Conservation (phyloP, 2,329 filamentous ascomycete genomes). For the Penicillium thymicola region DNA sequence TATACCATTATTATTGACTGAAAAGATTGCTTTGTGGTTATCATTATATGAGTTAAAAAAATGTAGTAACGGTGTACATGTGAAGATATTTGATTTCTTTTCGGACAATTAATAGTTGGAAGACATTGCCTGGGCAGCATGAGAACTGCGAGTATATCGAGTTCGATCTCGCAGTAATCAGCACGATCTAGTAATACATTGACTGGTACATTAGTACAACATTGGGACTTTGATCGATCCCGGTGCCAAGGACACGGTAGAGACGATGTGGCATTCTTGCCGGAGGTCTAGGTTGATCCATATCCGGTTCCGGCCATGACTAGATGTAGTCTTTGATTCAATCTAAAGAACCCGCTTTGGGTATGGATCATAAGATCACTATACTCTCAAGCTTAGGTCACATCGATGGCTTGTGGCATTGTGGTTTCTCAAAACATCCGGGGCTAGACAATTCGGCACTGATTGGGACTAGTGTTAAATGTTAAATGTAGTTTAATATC, state of each 20-base stretch:
- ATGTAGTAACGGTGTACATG: not conserved
- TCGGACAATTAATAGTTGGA: not conserved
- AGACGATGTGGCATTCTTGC: not conserved
- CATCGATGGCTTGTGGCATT: constrained; percentile 1
- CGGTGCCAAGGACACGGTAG: not conserved
- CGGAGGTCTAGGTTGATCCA: not conserved
- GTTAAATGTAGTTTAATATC: not conserved
- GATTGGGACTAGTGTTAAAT: not conserved
- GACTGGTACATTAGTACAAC: not conserved
- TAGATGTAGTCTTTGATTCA: not conserved
- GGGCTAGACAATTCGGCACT: not conserved
- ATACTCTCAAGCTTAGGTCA: not conserved
- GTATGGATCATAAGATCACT: not conserved
- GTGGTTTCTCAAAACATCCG: not conserved
- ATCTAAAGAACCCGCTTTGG: not conserved
- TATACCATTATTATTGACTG: constrained; percentile 1
- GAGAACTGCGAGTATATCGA: not conserved
- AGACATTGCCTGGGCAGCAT: not conserved
- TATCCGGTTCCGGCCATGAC: not conserved
- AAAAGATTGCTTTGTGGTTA: not conserved
- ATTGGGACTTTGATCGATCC: not conserved
- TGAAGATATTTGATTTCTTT: not conserved
- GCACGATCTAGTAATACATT: not conserved
- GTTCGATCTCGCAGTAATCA: not conserved
- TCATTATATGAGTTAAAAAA: not conserved